Evolutionary conservation across 2,329 filamentous ascomycete genomes (phyloP), one percentile per base, ranked within the genome.

Genomic region (Sodiomyces alkalinus): DNA sequence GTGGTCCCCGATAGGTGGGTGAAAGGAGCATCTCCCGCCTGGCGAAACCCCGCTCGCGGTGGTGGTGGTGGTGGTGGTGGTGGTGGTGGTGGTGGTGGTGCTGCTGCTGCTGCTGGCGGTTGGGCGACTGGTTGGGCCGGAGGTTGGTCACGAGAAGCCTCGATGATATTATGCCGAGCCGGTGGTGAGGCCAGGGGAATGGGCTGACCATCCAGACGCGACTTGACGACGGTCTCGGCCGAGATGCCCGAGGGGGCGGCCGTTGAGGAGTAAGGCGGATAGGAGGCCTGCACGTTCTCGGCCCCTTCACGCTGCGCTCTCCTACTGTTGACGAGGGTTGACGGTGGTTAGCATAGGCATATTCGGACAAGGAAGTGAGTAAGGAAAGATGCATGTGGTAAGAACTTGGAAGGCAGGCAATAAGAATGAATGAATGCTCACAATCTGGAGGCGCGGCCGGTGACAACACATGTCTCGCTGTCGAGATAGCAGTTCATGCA

Each of bases 401-500:
- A 16, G 16, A 7, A 44, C n/a, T n/a, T n/a, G n/a, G n/a, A n/a
- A n/a, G n/a, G n/a, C n/a, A n/a, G n/a, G n/a, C n/a, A n/a, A n/a
- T n/a, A n/a, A n/a, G n/a, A n/a, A n/a, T n/a, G n/a, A n/a, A n/a
- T n/a, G n/a, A n/a, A n/a, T n/a, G n/a, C 53, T 45, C 36, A 56
- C 53, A 53, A 51, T 33, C 49, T 49, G 4, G 51, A 56, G 13
- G 51, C 55, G 34, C 53, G 47, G 22, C 48, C 50, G 7, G 50
- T 56, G 32, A 56, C 47, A 28, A 61, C 42, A 36, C 55, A 55
- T 0, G 48, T 50, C 37, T 64, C 59, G 33, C 55, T 58, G 37
- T 65, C 60, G 30, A 63, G 55, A 25, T 60, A 60, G 40, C 60
- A 66, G 31, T 64, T 64, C 48, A 63, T 64, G 44, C 57, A 67